Percentiles rank a stretch among this genome's conserved stretches.
Conservation (phyloP, 163 green algal species). For the Scenedesmus sp. region DNA sequence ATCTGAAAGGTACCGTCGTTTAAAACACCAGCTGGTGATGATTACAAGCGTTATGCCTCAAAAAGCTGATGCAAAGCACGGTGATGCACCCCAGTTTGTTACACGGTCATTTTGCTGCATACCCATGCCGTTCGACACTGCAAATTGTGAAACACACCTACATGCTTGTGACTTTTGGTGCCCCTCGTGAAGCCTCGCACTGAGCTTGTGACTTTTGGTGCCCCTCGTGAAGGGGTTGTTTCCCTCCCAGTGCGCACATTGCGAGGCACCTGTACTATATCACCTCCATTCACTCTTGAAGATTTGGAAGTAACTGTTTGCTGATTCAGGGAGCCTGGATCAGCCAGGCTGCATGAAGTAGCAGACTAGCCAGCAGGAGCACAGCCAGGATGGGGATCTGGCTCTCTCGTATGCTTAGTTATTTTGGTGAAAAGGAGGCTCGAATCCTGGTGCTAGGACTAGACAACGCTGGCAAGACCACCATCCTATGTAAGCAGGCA, state of each 20-base stretch:
- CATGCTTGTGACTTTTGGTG: too few species aligned
- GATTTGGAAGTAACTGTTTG: background rate
- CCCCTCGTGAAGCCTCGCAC: background rate
- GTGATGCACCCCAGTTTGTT: background rate
- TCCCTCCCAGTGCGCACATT: background rate
- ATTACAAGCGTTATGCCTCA: background rate
- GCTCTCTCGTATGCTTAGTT: slow-evolving; percentile 84
- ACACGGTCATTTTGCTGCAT: background rate
- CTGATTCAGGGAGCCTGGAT: background rate
- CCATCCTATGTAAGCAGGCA: slow-evolving; percentile 91
- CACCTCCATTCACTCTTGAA: background rate
- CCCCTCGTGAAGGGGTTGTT: background rate
- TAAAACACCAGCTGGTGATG: background rate
- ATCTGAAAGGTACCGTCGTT: too few species aligned
- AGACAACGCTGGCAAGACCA: slow-evolving; percentile 99
- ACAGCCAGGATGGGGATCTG: slow-evolving; percentile 88
- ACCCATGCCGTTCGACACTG: too few species aligned
- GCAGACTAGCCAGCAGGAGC: background rate
- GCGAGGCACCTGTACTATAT: background rate
- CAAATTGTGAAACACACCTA: too few species aligned
- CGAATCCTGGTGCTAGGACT: slow-evolving; percentile 98
- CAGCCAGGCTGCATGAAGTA: background rate
- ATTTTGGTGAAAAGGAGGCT: slow-evolving; percentile 97
- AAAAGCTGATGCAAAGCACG: background rate
- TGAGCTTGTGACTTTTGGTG: background rate